Conservation (phyloP, 1,139 yeast species). For the Candida glucosophila region DNA sequence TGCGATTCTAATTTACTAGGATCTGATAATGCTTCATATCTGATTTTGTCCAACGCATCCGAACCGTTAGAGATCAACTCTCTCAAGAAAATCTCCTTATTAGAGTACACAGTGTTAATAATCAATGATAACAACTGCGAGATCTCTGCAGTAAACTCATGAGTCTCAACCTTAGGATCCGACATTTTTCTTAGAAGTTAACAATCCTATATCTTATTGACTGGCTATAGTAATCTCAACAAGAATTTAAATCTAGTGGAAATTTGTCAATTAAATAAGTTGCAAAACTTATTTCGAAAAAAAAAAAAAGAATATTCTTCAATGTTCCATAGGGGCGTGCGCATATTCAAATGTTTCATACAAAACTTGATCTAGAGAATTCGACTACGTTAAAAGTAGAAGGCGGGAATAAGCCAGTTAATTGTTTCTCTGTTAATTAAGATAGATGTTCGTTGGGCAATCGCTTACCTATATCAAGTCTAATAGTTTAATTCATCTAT, state of each 20-base stretch:
- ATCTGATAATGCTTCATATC: constrained; percentile 93
- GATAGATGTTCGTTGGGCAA: too few species aligned
- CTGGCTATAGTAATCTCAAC: not conserved
- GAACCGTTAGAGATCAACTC: constrained; percentile 98
- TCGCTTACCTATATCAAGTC: too few species aligned
- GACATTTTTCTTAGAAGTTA: constrained; percentile 35
- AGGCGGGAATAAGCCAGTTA: too few species aligned
- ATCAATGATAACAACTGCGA: constrained; percentile 99
- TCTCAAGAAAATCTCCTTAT: constrained; percentile 98
- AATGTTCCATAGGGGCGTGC: too few species aligned
- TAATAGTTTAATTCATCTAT: too few species aligned
- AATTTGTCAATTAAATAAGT: too few species aligned
- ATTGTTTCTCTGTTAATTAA: too few species aligned
- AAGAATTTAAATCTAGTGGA: not conserved
- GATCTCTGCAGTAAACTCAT: constrained; percentile 99
- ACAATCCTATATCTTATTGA: not conserved
- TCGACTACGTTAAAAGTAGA: too few species aligned
- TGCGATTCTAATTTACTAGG: constrained; percentile 88
- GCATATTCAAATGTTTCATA: too few species aligned
- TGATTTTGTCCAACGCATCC: constrained; percentile 77
- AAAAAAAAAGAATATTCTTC: not conserved
- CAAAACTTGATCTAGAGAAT: too few species aligned
- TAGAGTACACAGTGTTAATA: constrained; percentile 99
- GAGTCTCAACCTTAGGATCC: constrained; percentile 61
- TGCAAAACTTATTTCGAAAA: constrained; percentile 2